Evolutionary conservation across 1,284 basidiomycete genomes (phyloP).

Genomic region (Chalciporus piperatoides): DNA sequence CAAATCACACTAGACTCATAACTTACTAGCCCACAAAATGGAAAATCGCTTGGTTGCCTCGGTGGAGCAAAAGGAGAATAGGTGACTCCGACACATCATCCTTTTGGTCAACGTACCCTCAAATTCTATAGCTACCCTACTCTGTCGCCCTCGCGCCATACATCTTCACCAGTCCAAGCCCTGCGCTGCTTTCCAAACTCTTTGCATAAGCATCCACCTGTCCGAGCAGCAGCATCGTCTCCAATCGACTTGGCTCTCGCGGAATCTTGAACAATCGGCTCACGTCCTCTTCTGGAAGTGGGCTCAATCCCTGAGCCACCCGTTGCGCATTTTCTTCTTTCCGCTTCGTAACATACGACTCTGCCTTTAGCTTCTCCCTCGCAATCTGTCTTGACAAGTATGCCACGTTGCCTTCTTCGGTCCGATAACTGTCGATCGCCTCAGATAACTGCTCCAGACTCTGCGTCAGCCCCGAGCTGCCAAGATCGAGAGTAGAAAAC

Average conservation of each 20-base stretch:
- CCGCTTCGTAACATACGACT: conserved; percentile 76
- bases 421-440: conserved; percentile 80
- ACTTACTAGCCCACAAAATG: no score
- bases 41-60: no score
- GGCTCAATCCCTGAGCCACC: conserved; percentile 79
- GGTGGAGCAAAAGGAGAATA: no score
- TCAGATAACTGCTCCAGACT: conserved; percentile 83
- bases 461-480: conserved; percentile 55
- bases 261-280: conserved; percentile 84
- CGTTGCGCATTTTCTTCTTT: conserved; percentile 88
- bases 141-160: conserved; percentile 51
- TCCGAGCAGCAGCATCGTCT: conserved; percentile 84
- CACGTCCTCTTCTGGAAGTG: conserved; percentile 85
- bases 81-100: no score
- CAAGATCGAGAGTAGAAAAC: conserved; percentile 59
- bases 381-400: conserved; percentile 91
- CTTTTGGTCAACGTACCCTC: no score
- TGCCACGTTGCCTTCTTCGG: conserved; percentile 91
- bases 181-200: conserved; percentile 70
- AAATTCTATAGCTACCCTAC: background rate
- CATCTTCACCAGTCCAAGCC: conserved; percentile 72
- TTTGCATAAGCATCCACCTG: conserved; percentile 83
- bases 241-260: conserved; percentile 85
- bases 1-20: no score
- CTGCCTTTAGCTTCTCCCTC: conserved; percentile 83